Base-by-base conservation (phyloP, 139 green algal genomes). In the Axilococcus clingmanii region DNA sequence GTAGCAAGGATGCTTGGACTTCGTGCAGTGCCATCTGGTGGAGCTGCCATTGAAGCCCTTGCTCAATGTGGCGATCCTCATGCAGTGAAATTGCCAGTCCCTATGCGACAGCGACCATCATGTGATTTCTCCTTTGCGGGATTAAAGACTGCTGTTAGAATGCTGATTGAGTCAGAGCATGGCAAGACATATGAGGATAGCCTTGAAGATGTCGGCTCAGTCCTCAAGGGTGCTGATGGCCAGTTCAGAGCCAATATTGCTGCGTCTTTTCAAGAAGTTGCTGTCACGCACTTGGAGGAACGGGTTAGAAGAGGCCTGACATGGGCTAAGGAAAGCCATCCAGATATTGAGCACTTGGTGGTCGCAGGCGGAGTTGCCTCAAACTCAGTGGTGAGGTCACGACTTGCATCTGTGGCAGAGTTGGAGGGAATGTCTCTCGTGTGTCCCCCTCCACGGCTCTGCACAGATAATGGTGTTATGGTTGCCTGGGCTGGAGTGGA, bases 381-480 rank as follows among this genome's bases (percentile, higher is more conserved):
- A 55, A 99, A 99, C 63, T 30, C 59, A 24, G 63, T 69, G 24
- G 72, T 98, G 40, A 66, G 91, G 5, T 33, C 34, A 5, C 38
- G 38, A 8, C 48, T 88, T 28, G 20, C 65, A 36, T 48, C 32
- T 53, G 73, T 89, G 14, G 77, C 77, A 7, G 57, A 25, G 2
- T 34, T 69, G 17, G 61, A 59, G 9, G 70, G 63, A 9, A 34
- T 95, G 32, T 34, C 64, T 2, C 71, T 93, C 40, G 65, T 95
- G 4, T 85, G 79, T 34, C 91, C 91, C 1, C 76, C 77, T 11
- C 75, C 91, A 0, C 48, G 65, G 22, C 82, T 87, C 31, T 98
- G 91, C 71, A 97, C 89, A 3, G 91, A 98, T 67, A 98, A 98
- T 48, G 91, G 91, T 6, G 86, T 95, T 6, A 98, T 98, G 91